Percentiles rank a stretch among this genome's conserved stretches.
These are phyloP conservation scores for Mariannaea elegans DNA, from an alignment of 2,329 filamentous ascomycete genomes.

Conservation along the genomic window DNA sequence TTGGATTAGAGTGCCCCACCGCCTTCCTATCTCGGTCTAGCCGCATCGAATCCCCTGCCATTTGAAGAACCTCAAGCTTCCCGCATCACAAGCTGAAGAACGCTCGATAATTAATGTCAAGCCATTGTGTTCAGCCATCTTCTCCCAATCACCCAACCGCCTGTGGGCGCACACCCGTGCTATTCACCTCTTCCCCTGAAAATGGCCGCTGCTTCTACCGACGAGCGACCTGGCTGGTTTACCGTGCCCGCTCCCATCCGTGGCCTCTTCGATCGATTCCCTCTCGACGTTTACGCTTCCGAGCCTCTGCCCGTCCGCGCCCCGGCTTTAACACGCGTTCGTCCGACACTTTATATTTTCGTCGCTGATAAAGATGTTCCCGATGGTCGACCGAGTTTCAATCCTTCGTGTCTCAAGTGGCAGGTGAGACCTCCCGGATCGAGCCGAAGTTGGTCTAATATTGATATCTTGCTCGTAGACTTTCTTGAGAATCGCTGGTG, in stretches of 20 bases:
- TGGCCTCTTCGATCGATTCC: conserved; percentile 84
- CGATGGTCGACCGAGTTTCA: conserved; percentile 77
- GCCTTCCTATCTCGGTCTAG: neutral
- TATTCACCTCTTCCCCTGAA: neutral
- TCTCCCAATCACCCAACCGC: neutral
- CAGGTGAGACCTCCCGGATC: conserved; percentile 68
- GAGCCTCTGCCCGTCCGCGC: conserved; percentile 77
- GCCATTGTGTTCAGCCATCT: too few relatives aligned
- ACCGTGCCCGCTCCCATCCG: conserved; percentile 79
- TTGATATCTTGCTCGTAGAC: conserved; percentile 62
- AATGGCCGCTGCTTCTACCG: conserved; percentile 29
- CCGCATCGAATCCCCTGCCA: neutral
- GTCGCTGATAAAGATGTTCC: conserved; percentile 69
- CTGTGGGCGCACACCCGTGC: neutral
- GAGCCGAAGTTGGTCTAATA: neutral
- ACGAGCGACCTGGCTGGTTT: conserved; percentile 52
- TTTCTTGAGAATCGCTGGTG: conserved; percentile 79
- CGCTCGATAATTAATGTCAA: neutral
- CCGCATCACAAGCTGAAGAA: neutral
- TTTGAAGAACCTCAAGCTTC: neutral
- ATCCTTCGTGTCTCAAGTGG: conserved; percentile 95
- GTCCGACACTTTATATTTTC: conserved; percentile 79
- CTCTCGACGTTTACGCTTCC: conserved; percentile 76
- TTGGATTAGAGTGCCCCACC: neutral
- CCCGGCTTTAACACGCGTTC: conserved; percentile 48